Percentiles rank a stretch among this genome's conserved stretches.
These are phyloP conservation scores for Ustilago esculenta DNA, from an alignment of 1,284 basidiomycete species.

Conservation along the genomic window DNA sequence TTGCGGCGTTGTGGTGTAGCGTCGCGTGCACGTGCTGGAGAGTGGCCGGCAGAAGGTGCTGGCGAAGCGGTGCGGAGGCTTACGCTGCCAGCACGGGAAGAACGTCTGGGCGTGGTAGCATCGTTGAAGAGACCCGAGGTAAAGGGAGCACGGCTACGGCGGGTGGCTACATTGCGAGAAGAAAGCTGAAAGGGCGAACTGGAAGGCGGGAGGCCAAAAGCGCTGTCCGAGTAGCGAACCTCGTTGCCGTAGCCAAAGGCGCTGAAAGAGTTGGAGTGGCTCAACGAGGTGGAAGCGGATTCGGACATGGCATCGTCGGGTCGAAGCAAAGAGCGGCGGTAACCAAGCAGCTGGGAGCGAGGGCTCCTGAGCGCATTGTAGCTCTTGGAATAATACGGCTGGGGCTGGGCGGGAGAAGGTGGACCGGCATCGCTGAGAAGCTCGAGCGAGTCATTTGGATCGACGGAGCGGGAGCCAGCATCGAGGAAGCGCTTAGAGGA, in stretches of 20 bases:
- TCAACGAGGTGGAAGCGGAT: conserved; percentile 29
- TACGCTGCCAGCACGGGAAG: conserved; percentile 27
- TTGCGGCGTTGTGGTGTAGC: conserved; percentile 43
- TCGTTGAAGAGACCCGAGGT: conserved; percentile 20
- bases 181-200: conserved; percentile 52
- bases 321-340: conserved; percentile 40
- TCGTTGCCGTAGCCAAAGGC: conserved; percentile 56
- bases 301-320: conserved; percentile 50
- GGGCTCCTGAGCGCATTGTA: conserved; percentile 28
- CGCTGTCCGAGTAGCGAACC: conserved; percentile 38
- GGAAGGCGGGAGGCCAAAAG: conserved; percentile 41
- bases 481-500: conserved; percentile 32
- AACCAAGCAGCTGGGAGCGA: conserved; percentile 27
- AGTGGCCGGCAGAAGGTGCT: conserved; percentile 28
- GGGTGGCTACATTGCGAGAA: conserved; percentile 23
- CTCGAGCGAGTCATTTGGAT: conserved; percentile 13
- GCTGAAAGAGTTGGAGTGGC: conserved; percentile 42
- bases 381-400: conserved; percentile 7
- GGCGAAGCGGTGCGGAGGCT: conserved; percentile 28
- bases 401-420: conserved; percentile 19
- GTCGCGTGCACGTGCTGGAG: conserved; percentile 21
- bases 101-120: conserved; percentile 18
- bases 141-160: conserved; percentile 17
- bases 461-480: conserved; percentile 3
- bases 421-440: conserved; percentile 16